These are phyloP conservation scores for Solanum virginianum DNA, from an alignment of 257 asterid species.

Conservation along the genomic window DNA sequence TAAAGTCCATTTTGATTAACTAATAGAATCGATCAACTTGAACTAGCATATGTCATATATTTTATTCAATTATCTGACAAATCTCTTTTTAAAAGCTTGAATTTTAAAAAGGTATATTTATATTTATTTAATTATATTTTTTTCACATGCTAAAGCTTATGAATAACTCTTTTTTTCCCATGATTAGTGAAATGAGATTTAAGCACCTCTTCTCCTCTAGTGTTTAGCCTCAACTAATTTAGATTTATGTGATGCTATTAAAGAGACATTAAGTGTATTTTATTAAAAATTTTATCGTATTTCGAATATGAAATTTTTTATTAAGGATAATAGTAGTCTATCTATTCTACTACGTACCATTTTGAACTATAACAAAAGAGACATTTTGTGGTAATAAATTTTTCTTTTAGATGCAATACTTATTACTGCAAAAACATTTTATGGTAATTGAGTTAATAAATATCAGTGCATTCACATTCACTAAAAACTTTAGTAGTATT, in stretches of 20 bases:
- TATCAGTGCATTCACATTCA: too few relatives aligned
- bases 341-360: neutral
- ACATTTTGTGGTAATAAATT: too few relatives aligned
- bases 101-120: neutral
- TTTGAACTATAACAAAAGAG: too few relatives aligned
- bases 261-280: fast-evolving
- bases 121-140: neutral
- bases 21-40: neutral
- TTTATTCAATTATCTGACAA: neutral
- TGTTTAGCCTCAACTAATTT: neutral
- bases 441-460: too few relatives aligned
- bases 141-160: neutral
- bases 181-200: neutral
- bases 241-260: neutral
- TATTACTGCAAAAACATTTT: too few relatives aligned
- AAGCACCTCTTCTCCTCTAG: neutral
- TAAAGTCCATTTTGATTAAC: neutral
- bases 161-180: neutral
- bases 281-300: neutral
- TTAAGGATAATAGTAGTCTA: neutral
- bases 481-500: too few relatives aligned
- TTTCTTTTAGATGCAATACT: too few relatives aligned
- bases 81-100: neutral
- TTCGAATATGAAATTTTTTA: neutral
- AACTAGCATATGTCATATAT: neutral